These are phyloP conservation scores for Globisporangium nagaii DNA, from an alignment of 352 stramenopile genomes.

Conservation along the genomic window DNA sequence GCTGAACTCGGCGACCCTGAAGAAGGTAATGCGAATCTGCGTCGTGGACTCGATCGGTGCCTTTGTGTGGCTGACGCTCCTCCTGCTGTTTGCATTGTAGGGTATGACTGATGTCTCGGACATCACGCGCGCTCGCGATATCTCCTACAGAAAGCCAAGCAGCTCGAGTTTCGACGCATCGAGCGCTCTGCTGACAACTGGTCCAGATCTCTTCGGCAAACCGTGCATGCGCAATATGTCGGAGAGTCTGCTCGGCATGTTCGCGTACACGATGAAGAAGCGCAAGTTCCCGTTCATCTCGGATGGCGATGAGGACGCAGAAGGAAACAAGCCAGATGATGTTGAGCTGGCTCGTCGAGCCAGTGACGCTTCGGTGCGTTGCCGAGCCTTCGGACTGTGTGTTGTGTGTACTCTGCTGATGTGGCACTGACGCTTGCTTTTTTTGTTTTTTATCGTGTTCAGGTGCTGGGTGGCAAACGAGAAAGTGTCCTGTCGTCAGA, in stretches of 20 bases:
- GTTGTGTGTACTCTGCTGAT: background rate
- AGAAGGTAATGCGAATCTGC: slow-evolving; percentile 38
- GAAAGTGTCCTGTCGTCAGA: slow-evolving; percentile 11
- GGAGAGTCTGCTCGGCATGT: slow-evolving; percentile 66
- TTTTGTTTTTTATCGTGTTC: background rate
- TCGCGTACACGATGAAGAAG: slow-evolving; percentile 83
- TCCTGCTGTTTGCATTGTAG: slow-evolving; percentile 1
- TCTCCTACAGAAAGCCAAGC: slow-evolving; percentile 28
- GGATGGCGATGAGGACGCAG: slow-evolving; percentile 11
- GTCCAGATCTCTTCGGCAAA: slow-evolving; percentile 45
- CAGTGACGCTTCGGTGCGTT: slow-evolving; percentile 49
- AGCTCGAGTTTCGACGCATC: slow-evolving; percentile 1
- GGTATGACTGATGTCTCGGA: slow-evolving; percentile 74
- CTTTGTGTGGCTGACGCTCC: background rate
- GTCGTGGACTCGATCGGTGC: too few relatives aligned
- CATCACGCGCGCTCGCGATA: slow-evolving; percentile 52
- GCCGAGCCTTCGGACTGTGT: background rate
- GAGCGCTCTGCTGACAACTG: slow-evolving; percentile 13
- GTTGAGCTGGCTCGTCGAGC: slow-evolving; percentile 68
- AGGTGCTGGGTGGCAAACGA: slow-evolving; percentile 1
- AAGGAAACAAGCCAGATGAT: slow-evolving; percentile 23
- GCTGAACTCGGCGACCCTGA: slow-evolving; percentile 66
- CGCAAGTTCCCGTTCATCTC: slow-evolving; percentile 67
- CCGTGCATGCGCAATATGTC: slow-evolving; percentile 59
- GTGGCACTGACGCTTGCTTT: background rate